A percentile compares a stretch with the other conserved stretches of the same genome.
These are phyloP conservation scores for Aplosporella prunicola DNA, from an alignment of 2,329 filamentous ascomycete genomes.

Conservation along the genomic window DNA sequence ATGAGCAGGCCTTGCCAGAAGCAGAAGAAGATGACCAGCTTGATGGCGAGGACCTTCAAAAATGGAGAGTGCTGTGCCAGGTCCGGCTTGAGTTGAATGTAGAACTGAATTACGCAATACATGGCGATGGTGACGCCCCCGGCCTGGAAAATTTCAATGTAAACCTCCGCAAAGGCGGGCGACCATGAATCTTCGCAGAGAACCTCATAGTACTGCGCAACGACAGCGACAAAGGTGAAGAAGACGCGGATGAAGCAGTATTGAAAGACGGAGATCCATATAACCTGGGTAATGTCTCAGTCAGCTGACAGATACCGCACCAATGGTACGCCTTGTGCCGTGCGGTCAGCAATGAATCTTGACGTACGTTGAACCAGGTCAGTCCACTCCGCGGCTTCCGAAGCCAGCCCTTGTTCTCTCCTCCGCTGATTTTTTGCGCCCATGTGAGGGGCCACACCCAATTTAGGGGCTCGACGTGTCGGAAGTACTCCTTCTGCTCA, in stretches of 20 bases:
- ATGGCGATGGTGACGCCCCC: slow-evolving; percentile 71
- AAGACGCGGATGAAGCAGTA: slow-evolving; percentile 74
- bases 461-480: slow-evolving; percentile 54
- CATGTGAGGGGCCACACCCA: slow-evolving; percentile 70
- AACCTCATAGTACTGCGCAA: slow-evolving; percentile 56
- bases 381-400: slow-evolving; percentile 69
- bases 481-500: slow-evolving; percentile 73
- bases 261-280: slow-evolving; percentile 76
- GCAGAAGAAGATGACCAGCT: slow-evolving; percentile 82
- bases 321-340: neutral
- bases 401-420: slow-evolving; percentile 55
- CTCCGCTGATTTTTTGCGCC: slow-evolving; percentile 61
- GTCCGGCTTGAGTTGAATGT: slow-evolving; percentile 62
- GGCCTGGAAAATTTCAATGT: slow-evolving; percentile 66
- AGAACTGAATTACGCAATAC: slow-evolving; percentile 84
- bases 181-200: slow-evolving; percentile 75
- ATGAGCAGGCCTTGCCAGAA: slow-evolving; percentile 68
- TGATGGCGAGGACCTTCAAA: slow-evolving; percentile 76
- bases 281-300: slow-evolving; percentile 38
- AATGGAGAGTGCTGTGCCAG: slow-evolving; percentile 62
- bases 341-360: neutral
- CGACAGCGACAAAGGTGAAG: slow-evolving; percentile 69
- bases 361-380: slow-evolving; percentile 73
- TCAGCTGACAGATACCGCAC: slow-evolving; percentile 14
- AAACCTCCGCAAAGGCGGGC: slow-evolving; percentile 74